A percentile compares a stretch with the other conserved stretches of the same genome.
These are phyloP conservation scores for Candida sp. DNA, from an alignment of 1,139 yeast genomes.

Conservation along the genomic window DNA sequence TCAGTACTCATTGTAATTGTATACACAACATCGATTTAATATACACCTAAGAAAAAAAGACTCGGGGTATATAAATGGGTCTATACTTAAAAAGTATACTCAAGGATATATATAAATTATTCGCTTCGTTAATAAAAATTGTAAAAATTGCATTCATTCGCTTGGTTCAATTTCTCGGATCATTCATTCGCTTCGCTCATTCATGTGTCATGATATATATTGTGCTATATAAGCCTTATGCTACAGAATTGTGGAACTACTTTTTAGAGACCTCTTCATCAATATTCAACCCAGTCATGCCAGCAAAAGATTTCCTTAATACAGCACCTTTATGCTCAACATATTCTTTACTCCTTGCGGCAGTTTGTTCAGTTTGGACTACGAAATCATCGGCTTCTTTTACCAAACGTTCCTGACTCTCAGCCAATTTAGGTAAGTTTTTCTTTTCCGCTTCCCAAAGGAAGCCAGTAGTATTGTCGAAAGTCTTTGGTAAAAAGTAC, in stretches of 20 bases:
- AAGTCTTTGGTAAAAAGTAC: conserved; percentile 77
- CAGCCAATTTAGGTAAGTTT: conserved; percentile 63
- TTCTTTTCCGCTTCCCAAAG: conserved; percentile 66
- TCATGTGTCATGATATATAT: neutral
- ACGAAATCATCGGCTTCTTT: conserved; percentile 46
- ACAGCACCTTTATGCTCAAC: conserved; percentile 38
- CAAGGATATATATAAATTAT: too few relatives aligned
- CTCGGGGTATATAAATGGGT: too few relatives aligned
- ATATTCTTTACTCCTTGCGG: conserved; percentile 35
- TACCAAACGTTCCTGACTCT: conserved; percentile 53
- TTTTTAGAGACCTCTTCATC: conserved; percentile 62
- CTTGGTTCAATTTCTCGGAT: too few relatives aligned
- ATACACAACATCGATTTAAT: too few relatives aligned
- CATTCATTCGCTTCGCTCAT: too few relatives aligned
- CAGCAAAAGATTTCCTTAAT: conserved; percentile 49
- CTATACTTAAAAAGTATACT: too few relatives aligned
- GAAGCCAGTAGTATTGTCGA: conserved; percentile 57
- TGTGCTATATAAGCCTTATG: neutral
- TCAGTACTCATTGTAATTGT: too few relatives aligned
- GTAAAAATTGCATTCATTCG: too few relatives aligned
- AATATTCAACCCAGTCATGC: conserved; percentile 64
- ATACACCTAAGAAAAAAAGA: too few relatives aligned
- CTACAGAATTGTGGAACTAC: conserved; percentile 16
- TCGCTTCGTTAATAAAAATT: too few relatives aligned
- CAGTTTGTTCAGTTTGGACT: conserved; percentile 35